These are phyloP conservation scores for Alternaria incomplexa DNA, from an alignment of 2,329 filamentous ascomycete genomes.

Conservation along the genomic window DNA sequence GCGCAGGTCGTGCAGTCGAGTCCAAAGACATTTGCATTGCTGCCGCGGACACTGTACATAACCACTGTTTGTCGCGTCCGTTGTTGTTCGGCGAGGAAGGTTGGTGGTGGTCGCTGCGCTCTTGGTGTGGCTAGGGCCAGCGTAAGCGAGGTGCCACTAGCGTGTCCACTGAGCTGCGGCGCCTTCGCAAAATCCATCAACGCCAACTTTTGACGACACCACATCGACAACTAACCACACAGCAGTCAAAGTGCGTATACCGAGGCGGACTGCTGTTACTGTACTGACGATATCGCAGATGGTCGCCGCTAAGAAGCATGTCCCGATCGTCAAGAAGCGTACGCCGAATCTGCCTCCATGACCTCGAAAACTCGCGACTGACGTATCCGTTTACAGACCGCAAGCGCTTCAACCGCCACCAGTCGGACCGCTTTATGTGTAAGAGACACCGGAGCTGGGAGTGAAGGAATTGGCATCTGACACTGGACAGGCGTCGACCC, in stretches of 20 bases:
- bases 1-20: neutral
- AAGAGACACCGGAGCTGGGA: slow-evolving; percentile 26
- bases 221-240: slow-evolving; percentile 41
- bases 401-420: slow-evolving; percentile 95
- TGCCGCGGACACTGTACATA: neutral
- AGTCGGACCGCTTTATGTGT: slow-evolving; percentile 95
- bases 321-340: slow-evolving; percentile 99
- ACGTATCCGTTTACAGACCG: slow-evolving; percentile 67
- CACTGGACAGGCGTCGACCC: slow-evolving; percentile 65
- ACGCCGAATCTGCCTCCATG: slow-evolving; percentile 59
- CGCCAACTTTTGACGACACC: slow-evolving; percentile 15
- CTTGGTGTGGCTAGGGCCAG: slow-evolving; percentile 15
- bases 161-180: slow-evolving; percentile 9
- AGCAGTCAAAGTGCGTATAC: slow-evolving; percentile 47
- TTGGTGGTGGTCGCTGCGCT: slow-evolving; percentile 11
- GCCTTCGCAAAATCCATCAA: slow-evolving; percentile 28
- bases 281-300: slow-evolving; percentile 65
- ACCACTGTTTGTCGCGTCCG: neutral
- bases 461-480: slow-evolving; percentile 29
- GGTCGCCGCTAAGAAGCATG: slow-evolving; percentile 99
- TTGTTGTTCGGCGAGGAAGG: neutral
- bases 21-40: neutral
- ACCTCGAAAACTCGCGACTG: slow-evolving; percentile 40
- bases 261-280: slow-evolving; percentile 4
- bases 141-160: slow-evolving; percentile 4